Evolutionary conservation across 78 protist genomes (phyloP).

Genomic region (Bigelowiella natans): DNA sequence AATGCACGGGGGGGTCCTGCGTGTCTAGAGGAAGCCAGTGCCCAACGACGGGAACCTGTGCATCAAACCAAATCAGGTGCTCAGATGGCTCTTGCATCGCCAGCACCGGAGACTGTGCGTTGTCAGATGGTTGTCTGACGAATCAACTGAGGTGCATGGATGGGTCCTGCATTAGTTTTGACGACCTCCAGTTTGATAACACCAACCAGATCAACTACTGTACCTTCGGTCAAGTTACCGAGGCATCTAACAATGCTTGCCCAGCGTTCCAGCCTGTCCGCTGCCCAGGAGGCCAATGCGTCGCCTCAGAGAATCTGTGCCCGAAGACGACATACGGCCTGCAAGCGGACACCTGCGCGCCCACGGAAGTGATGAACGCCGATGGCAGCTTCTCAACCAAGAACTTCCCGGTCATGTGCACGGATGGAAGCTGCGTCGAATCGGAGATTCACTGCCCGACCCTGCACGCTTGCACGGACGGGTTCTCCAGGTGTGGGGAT

Average conservation of each 20-base stretch:
- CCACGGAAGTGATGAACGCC: too few relatives aligned
- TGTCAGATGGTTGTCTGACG: neutral
- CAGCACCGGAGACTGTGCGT: neutral
- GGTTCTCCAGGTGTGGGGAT: neutral
- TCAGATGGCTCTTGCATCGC: neutral
- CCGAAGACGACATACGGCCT: neutral
- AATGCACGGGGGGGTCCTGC: neutral
- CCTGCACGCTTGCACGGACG: neutral
- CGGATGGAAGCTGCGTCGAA: neutral
- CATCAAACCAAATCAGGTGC: neutral
- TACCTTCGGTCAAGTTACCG: too few relatives aligned
- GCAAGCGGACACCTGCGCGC: too few relatives aligned
- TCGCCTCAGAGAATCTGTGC: neutral
- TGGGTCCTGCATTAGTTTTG: neutral
- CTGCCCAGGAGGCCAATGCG: neutral
- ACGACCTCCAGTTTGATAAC: too few relatives aligned
- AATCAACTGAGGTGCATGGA: neutral
- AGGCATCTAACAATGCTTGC: neutral
- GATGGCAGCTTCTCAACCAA: too few relatives aligned
- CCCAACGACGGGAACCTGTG: neutral
- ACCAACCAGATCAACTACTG: too few relatives aligned
- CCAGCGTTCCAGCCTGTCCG: neutral
- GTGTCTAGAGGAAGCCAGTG: neutral
- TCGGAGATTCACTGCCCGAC: neutral
- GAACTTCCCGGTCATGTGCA: neutral